Conservation (phyloP, 164 flowering plant genomes). For the Taxillus chinensis region DNA sequence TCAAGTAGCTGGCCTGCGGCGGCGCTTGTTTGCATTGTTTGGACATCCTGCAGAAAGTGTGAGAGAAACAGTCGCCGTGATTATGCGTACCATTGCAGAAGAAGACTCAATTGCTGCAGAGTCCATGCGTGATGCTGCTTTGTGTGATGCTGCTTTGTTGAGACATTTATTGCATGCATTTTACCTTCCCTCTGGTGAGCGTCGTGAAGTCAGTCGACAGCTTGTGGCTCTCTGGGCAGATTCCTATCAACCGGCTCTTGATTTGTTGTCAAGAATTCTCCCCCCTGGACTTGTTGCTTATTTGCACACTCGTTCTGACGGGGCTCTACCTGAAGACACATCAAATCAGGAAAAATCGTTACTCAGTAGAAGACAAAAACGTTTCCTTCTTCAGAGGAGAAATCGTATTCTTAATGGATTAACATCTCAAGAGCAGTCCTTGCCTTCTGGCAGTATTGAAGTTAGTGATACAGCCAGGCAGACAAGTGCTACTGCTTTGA, state of each 20-base stretch:
- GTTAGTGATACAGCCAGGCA: slow-evolving; percentile 31
- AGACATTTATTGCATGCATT: slow-evolving; percentile 88
- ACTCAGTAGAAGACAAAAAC: slow-evolving; percentile 64
- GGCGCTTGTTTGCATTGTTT: slow-evolving; percentile 93
- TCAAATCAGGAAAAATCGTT: slow-evolving; percentile 46
- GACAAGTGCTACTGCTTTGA: slow-evolving; percentile 17
- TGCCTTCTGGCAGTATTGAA: slow-evolving; percentile 37
- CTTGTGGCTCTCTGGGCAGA: slow-evolving; percentile 99
- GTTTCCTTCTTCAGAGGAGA: slow-evolving; percentile 81
- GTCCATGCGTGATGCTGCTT: slow-evolving; percentile 98
- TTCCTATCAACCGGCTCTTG: slow-evolving; percentile 95
- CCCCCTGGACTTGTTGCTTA: slow-evolving; percentile 99
- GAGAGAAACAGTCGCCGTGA: slow-evolving; percentile 89
- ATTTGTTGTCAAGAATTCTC: slow-evolving; percentile 77
- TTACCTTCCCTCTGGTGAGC: slow-evolving; percentile 85
- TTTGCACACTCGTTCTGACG: slow-evolving; percentile 78
- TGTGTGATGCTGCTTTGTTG: slow-evolving; percentile 94
- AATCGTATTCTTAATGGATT: slow-evolving; percentile 42
- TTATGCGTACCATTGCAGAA: slow-evolving; percentile 98
- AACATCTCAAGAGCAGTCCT: slow-evolving; percentile 37
- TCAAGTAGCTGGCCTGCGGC: slow-evolving; percentile 87
- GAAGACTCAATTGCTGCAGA: slow-evolving; percentile 99
- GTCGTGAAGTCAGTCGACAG: slow-evolving; percentile 95
- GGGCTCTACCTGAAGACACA: slow-evolving; percentile 39
- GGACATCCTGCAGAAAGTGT: slow-evolving; percentile 99